Evolutionary conservation across 768 basidiomycete species (phyloP).

Genomic region (Russula earlei): DNA sequence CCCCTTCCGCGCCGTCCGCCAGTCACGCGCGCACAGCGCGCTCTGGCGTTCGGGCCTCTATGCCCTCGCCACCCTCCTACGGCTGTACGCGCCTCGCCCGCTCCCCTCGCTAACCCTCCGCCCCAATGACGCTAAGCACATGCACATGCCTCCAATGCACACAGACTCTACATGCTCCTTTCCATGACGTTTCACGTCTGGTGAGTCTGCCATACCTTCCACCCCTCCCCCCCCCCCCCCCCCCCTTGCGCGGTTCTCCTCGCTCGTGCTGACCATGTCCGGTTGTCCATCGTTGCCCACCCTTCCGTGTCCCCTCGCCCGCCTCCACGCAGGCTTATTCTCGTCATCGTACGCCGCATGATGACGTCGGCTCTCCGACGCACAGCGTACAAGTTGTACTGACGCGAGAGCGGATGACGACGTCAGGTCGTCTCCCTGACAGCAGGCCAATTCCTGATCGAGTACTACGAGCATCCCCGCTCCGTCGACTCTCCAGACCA

Average conservation of each 20-base stretch:
- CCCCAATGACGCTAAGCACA: background rate
- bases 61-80: constrained; percentile 44
- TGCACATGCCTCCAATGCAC: background rate
- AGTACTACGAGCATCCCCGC: constrained; percentile 29
- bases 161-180: constrained; percentile 62
- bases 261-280: background rate
- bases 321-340: constrained; percentile 36
- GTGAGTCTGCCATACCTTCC: constrained; percentile 41
- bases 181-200: constrained; percentile 64
- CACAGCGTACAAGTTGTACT: background rate
- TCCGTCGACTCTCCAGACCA: background rate
- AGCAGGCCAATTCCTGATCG: constrained; percentile 48
- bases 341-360: constrained; percentile 36
- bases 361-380: background rate
- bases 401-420: background rate
- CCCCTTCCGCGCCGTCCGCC: constrained; percentile 31
- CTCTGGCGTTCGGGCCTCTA: constrained; percentile 48
- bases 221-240: too few relatives aligned
- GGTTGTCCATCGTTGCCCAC: too few relatives aligned
- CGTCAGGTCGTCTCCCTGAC: constrained; percentile 47
- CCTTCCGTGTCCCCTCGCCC: background rate
- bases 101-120: background rate
- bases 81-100: constrained; percentile 41
- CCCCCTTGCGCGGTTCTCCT: too few relatives aligned
- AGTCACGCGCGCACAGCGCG: constrained; percentile 37